These are phyloP conservation scores for Termitomyces sp. DNA, from an alignment of 768 basidiomycete genomes.

Conservation along the genomic window DNA sequence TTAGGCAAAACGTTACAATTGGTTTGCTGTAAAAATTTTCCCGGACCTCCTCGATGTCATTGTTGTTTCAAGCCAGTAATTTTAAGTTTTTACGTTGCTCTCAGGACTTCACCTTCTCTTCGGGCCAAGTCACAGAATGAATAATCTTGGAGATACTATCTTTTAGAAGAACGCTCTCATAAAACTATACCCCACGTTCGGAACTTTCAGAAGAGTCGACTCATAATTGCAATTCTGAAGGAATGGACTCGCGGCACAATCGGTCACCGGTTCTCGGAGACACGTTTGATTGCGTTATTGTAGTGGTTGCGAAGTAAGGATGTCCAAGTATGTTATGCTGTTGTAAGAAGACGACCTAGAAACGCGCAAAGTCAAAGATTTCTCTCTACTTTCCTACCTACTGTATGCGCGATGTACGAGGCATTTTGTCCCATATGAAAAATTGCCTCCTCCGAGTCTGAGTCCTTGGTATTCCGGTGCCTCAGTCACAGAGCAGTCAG, in stretches of 20 bases:
- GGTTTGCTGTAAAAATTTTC: too few species aligned
- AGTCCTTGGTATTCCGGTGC: too few species aligned
- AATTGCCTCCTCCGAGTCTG: not conserved
- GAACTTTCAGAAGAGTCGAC: not conserved
- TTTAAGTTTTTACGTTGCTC: not conserved
- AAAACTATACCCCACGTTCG: not conserved
- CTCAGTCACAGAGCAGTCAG: too few species aligned
- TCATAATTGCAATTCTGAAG: too few species aligned
- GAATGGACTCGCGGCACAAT: too few species aligned
- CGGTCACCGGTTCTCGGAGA: too few species aligned
- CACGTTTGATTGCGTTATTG: too few species aligned
- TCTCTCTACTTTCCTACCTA: not conserved
- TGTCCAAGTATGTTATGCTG: too few species aligned
- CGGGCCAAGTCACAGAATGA: too few species aligned
- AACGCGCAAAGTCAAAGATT: not conserved
- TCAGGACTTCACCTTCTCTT: not conserved
- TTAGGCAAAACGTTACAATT: too few species aligned
- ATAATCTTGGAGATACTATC: not conserved
- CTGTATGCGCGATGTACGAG: not conserved
- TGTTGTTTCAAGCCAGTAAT: not conserved
- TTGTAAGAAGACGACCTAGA: not conserved
- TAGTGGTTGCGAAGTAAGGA: too few species aligned
- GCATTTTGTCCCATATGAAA: not conserved
- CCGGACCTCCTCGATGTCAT: too few species aligned
- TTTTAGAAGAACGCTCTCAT: not conserved